Percentiles rank a stretch among this genome's conserved stretches.
phyloP scores from a whole-genome alignment of 805 yeast genomes.

The Candida manassasensis region DNA sequence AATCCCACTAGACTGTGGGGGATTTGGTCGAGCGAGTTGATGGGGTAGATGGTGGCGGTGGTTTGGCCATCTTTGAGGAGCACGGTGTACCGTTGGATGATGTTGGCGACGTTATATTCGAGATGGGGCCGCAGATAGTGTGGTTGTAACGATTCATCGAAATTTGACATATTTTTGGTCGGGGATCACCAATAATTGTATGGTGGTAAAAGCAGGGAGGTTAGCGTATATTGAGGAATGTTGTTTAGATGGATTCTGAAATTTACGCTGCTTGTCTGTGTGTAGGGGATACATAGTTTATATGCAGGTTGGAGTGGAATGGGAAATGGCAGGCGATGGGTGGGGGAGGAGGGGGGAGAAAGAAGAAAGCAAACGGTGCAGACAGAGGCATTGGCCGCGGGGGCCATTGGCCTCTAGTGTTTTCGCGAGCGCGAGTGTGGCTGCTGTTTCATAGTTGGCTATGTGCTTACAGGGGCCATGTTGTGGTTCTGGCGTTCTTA shows the following conservation, averaged over 20 bases:
- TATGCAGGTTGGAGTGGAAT: too few species aligned
- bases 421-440: too few species aligned
- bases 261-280: conserved; percentile 4
- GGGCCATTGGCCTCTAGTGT: too few species aligned
- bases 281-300: too few species aligned
- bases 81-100: conserved; percentile 65
- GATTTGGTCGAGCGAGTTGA: conserved; percentile 57
- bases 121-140: conserved; percentile 42
- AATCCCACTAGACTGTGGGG: conserved; percentile 79
- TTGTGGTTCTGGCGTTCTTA: too few species aligned
- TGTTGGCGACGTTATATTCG: conserved; percentile 30
- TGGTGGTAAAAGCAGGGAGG: not conserved
- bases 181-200: not conserved
- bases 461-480: too few species aligned
- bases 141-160: conserved; percentile 47
- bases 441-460: too few species aligned
- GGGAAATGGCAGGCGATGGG: too few species aligned
- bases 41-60: conserved; percentile 88
- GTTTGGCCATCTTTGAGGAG: conserved; percentile 84
- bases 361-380: too few species aligned
- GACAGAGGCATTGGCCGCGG: too few species aligned
- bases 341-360: too few species aligned
- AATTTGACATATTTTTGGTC: conserved; percentile 40
- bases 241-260: conserved; percentile 1
- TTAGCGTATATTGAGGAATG: conserved; percentile 3